phyloP scores from a whole-genome alignment of 2,329 filamentous ascomycete genomes.

The Emmonsia crescens region DNA sequence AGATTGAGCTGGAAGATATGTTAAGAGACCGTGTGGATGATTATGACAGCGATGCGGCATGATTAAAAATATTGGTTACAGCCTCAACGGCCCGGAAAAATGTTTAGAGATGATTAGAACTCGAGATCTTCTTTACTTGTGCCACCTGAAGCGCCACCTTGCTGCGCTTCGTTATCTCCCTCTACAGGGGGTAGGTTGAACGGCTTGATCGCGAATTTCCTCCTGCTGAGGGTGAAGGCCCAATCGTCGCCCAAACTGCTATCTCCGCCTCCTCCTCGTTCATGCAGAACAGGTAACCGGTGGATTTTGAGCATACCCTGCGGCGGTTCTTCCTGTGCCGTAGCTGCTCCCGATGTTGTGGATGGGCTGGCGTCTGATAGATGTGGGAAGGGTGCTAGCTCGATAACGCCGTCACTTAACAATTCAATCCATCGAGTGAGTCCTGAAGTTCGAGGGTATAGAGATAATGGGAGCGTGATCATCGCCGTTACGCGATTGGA shows the following conservation, averaged over 20 bases:
- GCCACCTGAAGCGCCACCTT: conserved; percentile 26
- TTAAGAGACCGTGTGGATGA: conserved; percentile 34
- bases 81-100: background rate
- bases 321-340: conserved; percentile 58
- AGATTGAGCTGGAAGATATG: conserved; percentile 54
- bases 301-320: conserved; percentile 82
- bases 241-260: conserved; percentile 69
- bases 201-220: conserved; percentile 73
- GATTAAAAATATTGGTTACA: background rate
- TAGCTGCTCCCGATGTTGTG: conserved; percentile 43
- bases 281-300: conserved; percentile 71
- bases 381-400: conserved; percentile 65
- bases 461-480: conserved; percentile 64
- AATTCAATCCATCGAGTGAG: conserved; percentile 79
- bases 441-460: conserved; percentile 66
- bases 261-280: conserved; percentile 70
- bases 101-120: conserved; percentile 42
- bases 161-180: conserved; percentile 56
- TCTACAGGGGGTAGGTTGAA: conserved; percentile 83
- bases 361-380: conserved; percentile 35
- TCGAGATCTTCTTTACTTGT: conserved; percentile 50
- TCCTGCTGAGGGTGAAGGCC: conserved; percentile 78
- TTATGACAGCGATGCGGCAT: conserved; percentile 14
- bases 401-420: conserved; percentile 73
- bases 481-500: conserved; percentile 57